Conservation (phyloP, 2,329 filamentous ascomycete genomes). For the Aplosporella prunicola region DNA sequence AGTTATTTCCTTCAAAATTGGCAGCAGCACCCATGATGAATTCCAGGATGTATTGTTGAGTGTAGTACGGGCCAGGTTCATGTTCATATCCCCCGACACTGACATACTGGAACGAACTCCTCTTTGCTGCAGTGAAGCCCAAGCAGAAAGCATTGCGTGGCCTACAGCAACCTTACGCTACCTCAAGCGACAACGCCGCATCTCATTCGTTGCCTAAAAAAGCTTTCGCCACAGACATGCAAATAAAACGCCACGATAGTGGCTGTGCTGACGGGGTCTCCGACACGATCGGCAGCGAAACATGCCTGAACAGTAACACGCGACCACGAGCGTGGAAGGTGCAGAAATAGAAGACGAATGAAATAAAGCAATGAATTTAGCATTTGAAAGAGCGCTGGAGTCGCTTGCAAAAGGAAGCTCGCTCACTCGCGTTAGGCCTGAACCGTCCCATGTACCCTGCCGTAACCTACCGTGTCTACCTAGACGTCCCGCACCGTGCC, state of each 20-base stretch:
- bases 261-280: not conserved
- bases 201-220: not conserved
- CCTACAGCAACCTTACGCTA: too few relatives aligned
- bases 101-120: too few relatives aligned
- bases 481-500: slow-evolving; percentile 27
- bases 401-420: not conserved
- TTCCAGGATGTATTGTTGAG: too few relatives aligned
- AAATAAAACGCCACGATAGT: not conserved
- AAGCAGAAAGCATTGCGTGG: slow-evolving; percentile 1
- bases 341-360: not conserved
- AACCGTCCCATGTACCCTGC: slow-evolving; percentile 3
- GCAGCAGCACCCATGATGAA: not conserved
- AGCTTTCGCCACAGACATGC: slow-evolving; percentile 2
- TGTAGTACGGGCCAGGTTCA: too few relatives aligned
- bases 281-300: slow-evolving; percentile 1
- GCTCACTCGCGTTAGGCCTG: too few relatives aligned
- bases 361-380: too few relatives aligned
- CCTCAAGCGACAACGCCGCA: too few relatives aligned
- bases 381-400: too few relatives aligned
- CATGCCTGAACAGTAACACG: not conserved
- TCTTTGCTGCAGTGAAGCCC: too few relatives aligned
- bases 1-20: not conserved
- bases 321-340: not conserved
- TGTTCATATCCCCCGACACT: too few relatives aligned
- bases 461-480: slow-evolving; percentile 1